These are phyloP conservation scores for Neurospora cerealis DNA, from an alignment of 495 filamentous ascomycete genomes.

Conservation along the genomic window DNA sequence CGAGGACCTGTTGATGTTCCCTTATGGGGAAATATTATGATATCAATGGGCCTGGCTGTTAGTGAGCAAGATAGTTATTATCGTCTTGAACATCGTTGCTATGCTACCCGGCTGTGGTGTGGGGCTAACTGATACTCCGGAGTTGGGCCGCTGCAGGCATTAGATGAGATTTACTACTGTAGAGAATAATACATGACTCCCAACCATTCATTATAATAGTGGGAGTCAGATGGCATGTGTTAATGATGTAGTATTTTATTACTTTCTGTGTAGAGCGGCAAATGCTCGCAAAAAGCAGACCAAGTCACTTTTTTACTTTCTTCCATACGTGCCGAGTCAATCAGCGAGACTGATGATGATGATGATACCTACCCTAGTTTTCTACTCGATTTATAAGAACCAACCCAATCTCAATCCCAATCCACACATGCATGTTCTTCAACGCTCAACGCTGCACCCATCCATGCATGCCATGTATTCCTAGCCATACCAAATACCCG, in stretches of 20 bases:
- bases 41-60: neutral
- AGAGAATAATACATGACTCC: neutral
- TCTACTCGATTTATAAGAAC: neutral
- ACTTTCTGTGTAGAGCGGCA: neutral
- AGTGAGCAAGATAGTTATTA: neutral
- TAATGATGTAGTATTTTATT: neutral
- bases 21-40: neutral
- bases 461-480: neutral
- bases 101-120: neutral
- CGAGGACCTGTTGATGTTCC: neutral
- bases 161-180: neutral
- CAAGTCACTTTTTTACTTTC: neutral
- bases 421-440: neutral
- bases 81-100: neutral
- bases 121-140: neutral
- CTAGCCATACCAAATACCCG: neutral
- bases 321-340: neutral
- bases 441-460: neutral
- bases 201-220: neutral
- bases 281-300: neutral
- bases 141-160: neutral
- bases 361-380: neutral
- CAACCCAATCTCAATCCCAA: neutral
- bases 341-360: neutral
- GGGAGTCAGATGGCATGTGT: neutral